A percentile compares a stretch with the other conserved stretches of the same genome.
These are phyloP conservation scores for Suillus americanus DNA, from an alignment of 768 basidiomycete species.

Conservation along the genomic window DNA sequence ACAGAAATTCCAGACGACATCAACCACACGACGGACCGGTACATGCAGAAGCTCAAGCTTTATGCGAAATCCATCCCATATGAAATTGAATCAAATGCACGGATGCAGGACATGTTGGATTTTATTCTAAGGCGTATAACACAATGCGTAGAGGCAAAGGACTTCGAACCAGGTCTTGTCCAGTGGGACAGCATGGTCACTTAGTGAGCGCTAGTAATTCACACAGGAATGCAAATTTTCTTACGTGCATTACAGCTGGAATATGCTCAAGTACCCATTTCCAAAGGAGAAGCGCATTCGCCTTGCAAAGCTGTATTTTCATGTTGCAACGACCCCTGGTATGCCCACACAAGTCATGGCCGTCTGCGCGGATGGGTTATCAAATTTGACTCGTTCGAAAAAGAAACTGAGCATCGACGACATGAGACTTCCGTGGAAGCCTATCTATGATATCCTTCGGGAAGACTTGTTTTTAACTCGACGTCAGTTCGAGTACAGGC, in stretches of 20 bases:
- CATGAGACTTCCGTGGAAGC: conserved; percentile 80
- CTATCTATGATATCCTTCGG: conserved; percentile 68
- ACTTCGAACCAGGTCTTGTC: conserved; percentile 77
- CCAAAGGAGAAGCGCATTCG: conserved; percentile 74
- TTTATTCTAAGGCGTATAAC: conserved; percentile 65
- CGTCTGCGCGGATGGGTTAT: conserved; percentile 63
- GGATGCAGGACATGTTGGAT: conserved; percentile 75
- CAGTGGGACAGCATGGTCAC: conserved; percentile 80
- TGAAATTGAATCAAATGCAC: conserved; percentile 70
- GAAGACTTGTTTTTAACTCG: conserved; percentile 76
- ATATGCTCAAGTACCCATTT: conserved; percentile 83
- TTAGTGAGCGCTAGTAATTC: conserved; percentile 49
- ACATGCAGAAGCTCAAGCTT: conserved; percentile 57
- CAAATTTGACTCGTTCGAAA: conserved; percentile 60
- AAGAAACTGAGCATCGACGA: conserved; percentile 77
- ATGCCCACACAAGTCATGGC: conserved; percentile 71
- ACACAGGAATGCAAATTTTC: conserved; percentile 13
- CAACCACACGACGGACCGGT: conserved; percentile 37
- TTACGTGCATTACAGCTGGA: conserved; percentile 53
- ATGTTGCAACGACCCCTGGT: conserved; percentile 73
- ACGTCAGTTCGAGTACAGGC: conserved; percentile 80
- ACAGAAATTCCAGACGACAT: conserved; percentile 33
- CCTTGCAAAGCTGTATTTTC: conserved; percentile 77
- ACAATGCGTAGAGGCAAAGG: conserved; percentile 76
- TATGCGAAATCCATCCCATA: conserved; percentile 74